phyloP scores from a whole-genome alignment of 768 basidiomycete species.

The Kwoniella newhampshirensis region DNA sequence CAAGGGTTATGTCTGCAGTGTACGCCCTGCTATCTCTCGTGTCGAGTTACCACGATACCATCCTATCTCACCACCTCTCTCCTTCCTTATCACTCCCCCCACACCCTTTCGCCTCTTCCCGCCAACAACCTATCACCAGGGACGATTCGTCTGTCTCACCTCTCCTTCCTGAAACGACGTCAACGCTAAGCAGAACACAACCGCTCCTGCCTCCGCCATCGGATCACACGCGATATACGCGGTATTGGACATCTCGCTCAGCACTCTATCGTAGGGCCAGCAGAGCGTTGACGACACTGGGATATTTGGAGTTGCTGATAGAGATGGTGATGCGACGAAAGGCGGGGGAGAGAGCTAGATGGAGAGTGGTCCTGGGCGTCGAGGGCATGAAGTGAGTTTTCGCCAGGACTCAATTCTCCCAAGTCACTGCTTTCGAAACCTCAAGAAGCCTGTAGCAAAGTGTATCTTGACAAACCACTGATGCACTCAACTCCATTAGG shows the following conservation, averaged over 20 bases:
- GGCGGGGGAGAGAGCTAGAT: conserved; percentile 64
- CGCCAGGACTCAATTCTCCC: too few relatives aligned
- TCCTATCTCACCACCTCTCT: conserved; percentile 76
- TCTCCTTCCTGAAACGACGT: neutral
- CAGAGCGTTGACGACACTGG: conserved; percentile 70
- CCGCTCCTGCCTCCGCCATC: conserved; percentile 41
- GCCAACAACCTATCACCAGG: conserved; percentile 55
- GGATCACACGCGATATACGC: conserved; percentile 83
- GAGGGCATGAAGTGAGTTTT: conserved; percentile 77
- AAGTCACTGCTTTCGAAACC: too few relatives aligned
- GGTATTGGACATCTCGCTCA: conserved; percentile 75
- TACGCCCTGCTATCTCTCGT: conserved; percentile 81
- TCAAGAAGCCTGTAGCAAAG: too few relatives aligned
- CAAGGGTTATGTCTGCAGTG: conserved; percentile 58
- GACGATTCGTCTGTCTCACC: neutral
- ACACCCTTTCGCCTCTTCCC: conserved; percentile 59
- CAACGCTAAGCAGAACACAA: conserved; percentile 1
- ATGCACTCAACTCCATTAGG: too few relatives aligned
- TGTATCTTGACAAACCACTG: too few relatives aligned
- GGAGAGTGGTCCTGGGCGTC: conserved; percentile 73
- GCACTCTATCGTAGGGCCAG: conserved; percentile 74
- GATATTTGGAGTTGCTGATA: conserved; percentile 76
- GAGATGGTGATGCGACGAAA: conserved; percentile 85
- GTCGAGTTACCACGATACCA: conserved; percentile 91
- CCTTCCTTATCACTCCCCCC: conserved; percentile 56